Evolutionary conservation across 257 asterid species (phyloP).

Genomic region (Cordia subcordata): DNA sequence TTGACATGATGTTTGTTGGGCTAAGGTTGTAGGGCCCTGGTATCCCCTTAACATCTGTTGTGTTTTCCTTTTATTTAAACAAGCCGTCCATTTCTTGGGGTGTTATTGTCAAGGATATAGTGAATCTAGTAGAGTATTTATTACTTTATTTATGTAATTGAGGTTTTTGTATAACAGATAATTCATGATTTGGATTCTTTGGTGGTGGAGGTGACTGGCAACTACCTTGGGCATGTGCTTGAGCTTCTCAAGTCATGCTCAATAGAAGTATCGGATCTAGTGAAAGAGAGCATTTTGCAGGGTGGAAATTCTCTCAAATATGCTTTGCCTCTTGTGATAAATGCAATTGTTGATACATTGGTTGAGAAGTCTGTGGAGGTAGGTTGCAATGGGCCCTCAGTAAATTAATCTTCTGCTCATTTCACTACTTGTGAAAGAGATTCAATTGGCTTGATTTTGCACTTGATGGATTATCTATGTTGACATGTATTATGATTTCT

Average conservation of each 20-base stretch:
- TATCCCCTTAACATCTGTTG: too few relatives aligned
- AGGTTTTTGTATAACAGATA: conserved; percentile 35
- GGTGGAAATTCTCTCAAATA: conserved; percentile 68
- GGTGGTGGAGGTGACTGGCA: conserved; percentile 66
- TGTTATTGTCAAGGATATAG: too few relatives aligned
- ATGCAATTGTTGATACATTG: conserved; percentile 59
- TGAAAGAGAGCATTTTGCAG: conserved; percentile 76
- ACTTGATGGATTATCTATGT: neutral
- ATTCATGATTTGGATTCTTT: conserved; percentile 67
- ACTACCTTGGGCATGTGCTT: conserved; percentile 56
- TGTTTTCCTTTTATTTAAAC: too few relatives aligned
- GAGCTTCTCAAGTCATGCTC: conserved; percentile 75
- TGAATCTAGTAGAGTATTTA: neutral
- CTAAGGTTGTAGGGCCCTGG: too few relatives aligned
- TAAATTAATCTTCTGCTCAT: neutral
- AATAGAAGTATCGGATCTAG: conserved; percentile 70
- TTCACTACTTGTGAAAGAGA: neutral
- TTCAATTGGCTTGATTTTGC: neutral
- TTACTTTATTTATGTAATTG: neutral
- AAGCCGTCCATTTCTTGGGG: too few relatives aligned
- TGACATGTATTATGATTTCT: neutral
- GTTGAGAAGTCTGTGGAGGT: conserved; percentile 91
- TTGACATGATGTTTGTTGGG: too few relatives aligned
- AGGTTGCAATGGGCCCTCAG: conserved; percentile 8
- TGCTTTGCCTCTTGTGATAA: conserved; percentile 65